Evolutionary conservation across 768 basidiomycete genomes (phyloP), one percentile per base, ranked within the genome.

Genomic region (Mycena metata): DNA sequence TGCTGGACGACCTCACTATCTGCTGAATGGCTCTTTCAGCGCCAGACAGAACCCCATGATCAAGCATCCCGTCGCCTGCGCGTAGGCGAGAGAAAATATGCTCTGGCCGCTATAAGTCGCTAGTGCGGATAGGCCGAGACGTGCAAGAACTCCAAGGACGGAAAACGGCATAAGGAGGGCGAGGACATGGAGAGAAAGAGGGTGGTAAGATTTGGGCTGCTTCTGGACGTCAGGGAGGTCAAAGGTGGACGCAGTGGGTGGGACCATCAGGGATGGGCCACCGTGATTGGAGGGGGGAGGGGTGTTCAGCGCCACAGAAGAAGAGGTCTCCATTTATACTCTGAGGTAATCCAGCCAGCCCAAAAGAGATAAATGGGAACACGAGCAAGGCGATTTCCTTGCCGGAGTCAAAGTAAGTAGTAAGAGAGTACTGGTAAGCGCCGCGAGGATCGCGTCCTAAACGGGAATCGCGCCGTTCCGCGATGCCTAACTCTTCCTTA

Each of bases 31-130:
- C 56, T 89, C 88, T 78, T 92, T 96, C 74, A 92, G 76, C 19
- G 85, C 88, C 21, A 95, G 74, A 10, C 85, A 86, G 59, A 94
- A 80, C 3, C 98, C 98, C 96, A 99, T 99, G 33, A 97, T 81
- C 60, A 96, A 82, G 80, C 96, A 99, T 19, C 98, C 98, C 0
- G 91, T 81, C 0, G 90, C 92, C 77, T 99, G 97, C 0, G 89
- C 85, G 82, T 96, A 98, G 5, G 91, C 89, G 24, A 98, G 81
- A 2, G 93, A 84, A 75, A 96, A 98, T 7, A 98, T 89, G 70
- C 89, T 86, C 49, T 85, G 78, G 1, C 93, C 94, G 42, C 90
- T 84, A 72, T 95, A 98, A 0, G 85, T 88, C 21, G 85, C 86
- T 50, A 99, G 80, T 9, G 94, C 92, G 33, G 86, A 76, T 10